Base-by-base conservation (phyloP, 1,284 basidiomycete species). In the Xanthoconium separans region DNA sequence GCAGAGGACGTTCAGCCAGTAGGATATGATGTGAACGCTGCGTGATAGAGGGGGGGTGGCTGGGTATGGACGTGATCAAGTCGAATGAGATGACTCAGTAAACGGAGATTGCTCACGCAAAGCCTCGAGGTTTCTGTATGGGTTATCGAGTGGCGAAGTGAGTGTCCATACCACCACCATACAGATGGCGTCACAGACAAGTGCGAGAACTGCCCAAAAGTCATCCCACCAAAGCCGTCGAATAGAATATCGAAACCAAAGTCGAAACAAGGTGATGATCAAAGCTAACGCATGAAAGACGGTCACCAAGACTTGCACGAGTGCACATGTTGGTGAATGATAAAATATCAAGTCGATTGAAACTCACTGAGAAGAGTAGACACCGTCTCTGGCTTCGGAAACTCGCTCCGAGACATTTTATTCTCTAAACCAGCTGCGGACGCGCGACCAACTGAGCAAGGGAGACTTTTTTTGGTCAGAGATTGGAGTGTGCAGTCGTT, bases 151-250 rank as follows among this genome's bases (percentile, higher is more conserved):
- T 10, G 67, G 65, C 16, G 68, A 53, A 15, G n/a, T 13, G 10
- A 46, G n/a, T 4, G 30, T 44, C 65, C 65, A 68, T 24, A 36
- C 36, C 1, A 11, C 6, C 39, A 55, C 55, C 50, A 54, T 45
- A 31, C 56, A 58, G 36, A 58, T 40, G 1, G 42, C 41, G 40
- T 66, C 56, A 27, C 54, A 55, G 18, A 54, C 2, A 13, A 68
- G 53, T 4, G 64, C 46, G 15, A 70, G 47, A n/a, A 56, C 47
- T 8, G 65, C 65, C 54, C 58, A 68, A 22, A 69, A 50, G 39
- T 68, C 65, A 40, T 68, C 65, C 64, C 62, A 68, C 69, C 69
- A 66, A 16, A 70, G 50, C 11, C 58, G 60, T 39, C 50, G 53
- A 10, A 58, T 57, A 29, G 53, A 48, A 29, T 56, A 52, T 33